A percentile compares a stretch with the other conserved stretches of the same genome.
phyloP scores from a whole-genome alignment of 129 eudicot genomes.

The Smallanthus sonchifolius region DNA sequence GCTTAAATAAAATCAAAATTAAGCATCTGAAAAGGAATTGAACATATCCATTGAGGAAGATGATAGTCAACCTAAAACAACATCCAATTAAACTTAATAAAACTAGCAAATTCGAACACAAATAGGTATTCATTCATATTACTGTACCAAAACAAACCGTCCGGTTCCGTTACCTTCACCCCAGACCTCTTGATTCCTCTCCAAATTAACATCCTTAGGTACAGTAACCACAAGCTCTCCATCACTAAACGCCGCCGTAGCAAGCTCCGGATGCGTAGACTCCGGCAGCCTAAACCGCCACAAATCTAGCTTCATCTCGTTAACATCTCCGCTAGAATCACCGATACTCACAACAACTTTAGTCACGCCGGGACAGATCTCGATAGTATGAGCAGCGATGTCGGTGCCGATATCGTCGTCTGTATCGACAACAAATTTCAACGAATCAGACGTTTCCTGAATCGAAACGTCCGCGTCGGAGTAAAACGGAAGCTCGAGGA shows the following conservation, averaged over 20 bases:
- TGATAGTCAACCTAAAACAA: conserved; percentile 17
- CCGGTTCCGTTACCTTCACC: conserved; percentile 43
- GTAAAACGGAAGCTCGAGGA: conserved; percentile 80
- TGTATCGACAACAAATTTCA: conserved; percentile 51
- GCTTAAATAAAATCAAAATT: background rate
- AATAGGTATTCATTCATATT: conserved; percentile 7
- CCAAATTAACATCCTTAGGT: conserved; percentile 58
- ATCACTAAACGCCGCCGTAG: conserved; percentile 59
- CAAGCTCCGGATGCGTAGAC: conserved; percentile 71
- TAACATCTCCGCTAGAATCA: conserved; percentile 33
- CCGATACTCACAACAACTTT: conserved; percentile 52
- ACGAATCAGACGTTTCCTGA: conserved; percentile 53
- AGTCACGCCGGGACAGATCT: conserved; percentile 86
- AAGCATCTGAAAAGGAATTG: background rate
- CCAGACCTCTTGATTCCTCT: conserved; percentile 32
- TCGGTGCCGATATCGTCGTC: conserved; percentile 55
- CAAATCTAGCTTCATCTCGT: conserved; percentile 58
- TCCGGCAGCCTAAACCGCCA: conserved; percentile 91
- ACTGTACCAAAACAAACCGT: conserved; percentile 76
- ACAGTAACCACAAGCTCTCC: conserved; percentile 91
- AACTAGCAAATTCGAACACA: conserved; percentile 5
- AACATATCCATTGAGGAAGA: conserved; percentile 10
- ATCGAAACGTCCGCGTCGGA: conserved; percentile 75
- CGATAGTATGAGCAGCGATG: conserved; percentile 56
- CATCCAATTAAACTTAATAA: conserved; percentile 21